Evolutionary conservation across 1,284 basidiomycete genomes (phyloP).

Genomic region (Sporisorium sorghi): DNA sequence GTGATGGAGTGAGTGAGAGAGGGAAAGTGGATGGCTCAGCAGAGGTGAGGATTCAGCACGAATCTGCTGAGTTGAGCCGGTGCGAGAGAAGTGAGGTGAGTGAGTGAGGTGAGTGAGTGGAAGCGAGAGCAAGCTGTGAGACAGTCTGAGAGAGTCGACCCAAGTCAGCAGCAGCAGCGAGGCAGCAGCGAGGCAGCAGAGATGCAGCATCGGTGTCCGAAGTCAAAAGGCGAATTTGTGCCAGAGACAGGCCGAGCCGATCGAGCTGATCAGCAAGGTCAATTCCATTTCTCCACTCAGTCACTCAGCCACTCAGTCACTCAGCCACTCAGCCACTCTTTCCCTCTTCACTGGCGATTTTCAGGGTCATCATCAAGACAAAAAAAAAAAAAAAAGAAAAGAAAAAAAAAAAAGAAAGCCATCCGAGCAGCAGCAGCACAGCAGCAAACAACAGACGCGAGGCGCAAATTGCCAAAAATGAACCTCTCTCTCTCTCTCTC

Average conservation of each 20-base stretch:
- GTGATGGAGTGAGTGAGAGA: background rate
- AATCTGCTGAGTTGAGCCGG: background rate
- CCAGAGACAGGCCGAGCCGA: background rate
- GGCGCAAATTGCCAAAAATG: background rate
- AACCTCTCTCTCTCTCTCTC: no score
- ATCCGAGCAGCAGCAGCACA: background rate
- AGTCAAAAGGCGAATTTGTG: background rate
- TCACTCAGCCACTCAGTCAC: background rate
- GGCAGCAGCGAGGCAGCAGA: no score
- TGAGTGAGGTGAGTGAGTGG: no score
- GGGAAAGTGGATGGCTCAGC: background rate
- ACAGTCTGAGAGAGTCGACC: background rate
- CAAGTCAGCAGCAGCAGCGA: background rate
- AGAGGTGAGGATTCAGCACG: no score
- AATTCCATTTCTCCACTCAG: background rate
- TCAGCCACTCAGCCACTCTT: background rate
- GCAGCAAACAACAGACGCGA: background rate
- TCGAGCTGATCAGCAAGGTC: background rate
- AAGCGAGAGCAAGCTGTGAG: no score
- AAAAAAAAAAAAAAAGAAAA: no score
- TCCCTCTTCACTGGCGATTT: background rate
- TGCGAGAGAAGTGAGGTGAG: no score
- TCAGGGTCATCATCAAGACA: conserved; percentile 3
- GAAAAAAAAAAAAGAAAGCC: no score
- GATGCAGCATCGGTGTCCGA: background rate